Evolutionary conservation across 2,329 filamentous ascomycete genomes (phyloP).

Genomic region (Colletotrichum sp.): DNA sequence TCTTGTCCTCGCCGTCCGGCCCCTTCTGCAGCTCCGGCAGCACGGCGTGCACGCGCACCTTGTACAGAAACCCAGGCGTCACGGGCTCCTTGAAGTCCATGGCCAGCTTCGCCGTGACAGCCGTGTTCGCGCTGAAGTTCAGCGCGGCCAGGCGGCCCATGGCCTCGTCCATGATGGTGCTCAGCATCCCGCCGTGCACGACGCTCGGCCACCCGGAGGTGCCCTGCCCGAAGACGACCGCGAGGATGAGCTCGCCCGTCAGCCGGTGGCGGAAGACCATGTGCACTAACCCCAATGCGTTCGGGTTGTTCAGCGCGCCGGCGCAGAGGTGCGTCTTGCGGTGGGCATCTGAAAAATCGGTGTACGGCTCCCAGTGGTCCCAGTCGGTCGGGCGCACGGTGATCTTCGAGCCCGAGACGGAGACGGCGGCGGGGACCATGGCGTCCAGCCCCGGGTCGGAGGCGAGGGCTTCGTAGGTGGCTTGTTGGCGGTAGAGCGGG

Average conservation of each 20-base stretch:
- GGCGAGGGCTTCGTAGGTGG: neutral
- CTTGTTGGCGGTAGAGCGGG: neutral
- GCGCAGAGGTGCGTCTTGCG: slow-evolving; percentile 38
- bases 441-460: neutral
- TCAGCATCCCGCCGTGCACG: slow-evolving; percentile 41
- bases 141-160: slow-evolving; percentile 30
- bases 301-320: slow-evolving; percentile 29
- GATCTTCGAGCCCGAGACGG: neutral
- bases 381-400: neutral
- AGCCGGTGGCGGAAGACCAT: slow-evolving; percentile 34
- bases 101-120: slow-evolving; percentile 14
- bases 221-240: slow-evolving; percentile 37
- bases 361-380: slow-evolving; percentile 14
- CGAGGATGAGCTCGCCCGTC: slow-evolving; percentile 31
- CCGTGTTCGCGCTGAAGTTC: slow-evolving; percentile 6
- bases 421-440: neutral
- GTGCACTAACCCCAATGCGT: slow-evolving; percentile 36
- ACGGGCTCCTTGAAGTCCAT: slow-evolving; percentile 14
- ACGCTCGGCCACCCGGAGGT: slow-evolving; percentile 36
- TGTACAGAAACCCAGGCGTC: neutral
- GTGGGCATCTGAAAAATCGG: neutral
- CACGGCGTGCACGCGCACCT: slow-evolving; percentile 5
- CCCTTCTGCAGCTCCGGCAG: slow-evolving; percentile 5
- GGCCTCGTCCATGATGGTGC: slow-evolving; percentile 42
- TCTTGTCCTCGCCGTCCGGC: slow-evolving; percentile 12